Evolutionary conservation across 2,329 filamentous ascomycete species (phyloP), one percentile per base, ranked within the genome.

Genomic region (Fusarium sp.): DNA sequence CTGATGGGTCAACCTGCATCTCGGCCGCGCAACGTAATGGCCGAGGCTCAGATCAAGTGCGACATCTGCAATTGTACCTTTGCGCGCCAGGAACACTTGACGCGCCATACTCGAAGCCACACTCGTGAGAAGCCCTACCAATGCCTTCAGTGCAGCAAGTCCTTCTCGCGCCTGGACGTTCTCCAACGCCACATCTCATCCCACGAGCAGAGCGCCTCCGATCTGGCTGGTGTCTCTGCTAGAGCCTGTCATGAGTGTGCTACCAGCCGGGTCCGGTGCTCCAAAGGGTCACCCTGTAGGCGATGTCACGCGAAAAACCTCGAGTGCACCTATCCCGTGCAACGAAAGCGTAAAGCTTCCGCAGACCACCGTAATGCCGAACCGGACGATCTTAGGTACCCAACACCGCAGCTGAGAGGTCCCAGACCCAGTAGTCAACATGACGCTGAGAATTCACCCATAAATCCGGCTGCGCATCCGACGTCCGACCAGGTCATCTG

Each of bases 161-260:
- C 66, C 3, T 75, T 75, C 47, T 64, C 73, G 1, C 72, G 73
- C 4, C 64, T 59, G 24, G 73, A 75, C 27, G 70, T 75, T 14
- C 35, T 75, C 4, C 60, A 68, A 11, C 72, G 72, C 5, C 73
- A 75, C 22, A 47, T 56, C 11, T 22, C 57, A 5, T 73, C 72
- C 4, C 73, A 75, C 4, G 27, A 27, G 27, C 50, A n/a, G 24
- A 54, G 11, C 18, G 6, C 50, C 2, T 27, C 29, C 50, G 24
- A 47, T 14, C 20, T 29, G 37, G 27, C 20, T 11, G 13, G 34
- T 10, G 64, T 68, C 8, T 61, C 69, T 10, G 13, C 56, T 1
- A 70, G 73, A 38, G 73, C 73, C 7, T 75, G 73, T 24, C 60
- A 34, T 22, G 72, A 68, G 40, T 75, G 73, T 31, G 73, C 73